phyloP scores from a whole-genome alignment of 2,329 filamentous ascomycete species.

The Fusarium domesticum region DNA sequence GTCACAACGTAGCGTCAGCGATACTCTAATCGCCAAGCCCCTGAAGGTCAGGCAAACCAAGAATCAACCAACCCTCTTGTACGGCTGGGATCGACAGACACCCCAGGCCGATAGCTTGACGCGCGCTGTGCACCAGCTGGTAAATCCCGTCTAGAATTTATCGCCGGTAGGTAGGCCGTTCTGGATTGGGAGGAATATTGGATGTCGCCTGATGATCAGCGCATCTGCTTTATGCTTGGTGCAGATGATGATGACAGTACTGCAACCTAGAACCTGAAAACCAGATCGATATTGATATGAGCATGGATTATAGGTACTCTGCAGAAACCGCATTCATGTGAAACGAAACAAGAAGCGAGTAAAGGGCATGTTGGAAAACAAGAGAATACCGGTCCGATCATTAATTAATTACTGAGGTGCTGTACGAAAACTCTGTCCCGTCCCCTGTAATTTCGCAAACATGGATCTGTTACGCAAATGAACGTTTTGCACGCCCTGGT shows the following conservation, averaged over 20 bases:
- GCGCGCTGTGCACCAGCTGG: too few relatives aligned
- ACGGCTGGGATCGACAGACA: constrained; percentile 5
- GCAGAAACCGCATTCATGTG: background rate
- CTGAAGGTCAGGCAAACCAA: constrained; percentile 15
- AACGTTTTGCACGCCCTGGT: too few relatives aligned
- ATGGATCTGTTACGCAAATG: too few relatives aligned
- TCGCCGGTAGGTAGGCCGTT: constrained; percentile 1
- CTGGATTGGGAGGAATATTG: background rate
- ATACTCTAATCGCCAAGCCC: constrained; percentile 23
- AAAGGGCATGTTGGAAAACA: too few relatives aligned
- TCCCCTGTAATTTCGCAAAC: too few relatives aligned
- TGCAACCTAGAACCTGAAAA: background rate
- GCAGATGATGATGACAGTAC: background rate
- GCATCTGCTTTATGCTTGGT: background rate
- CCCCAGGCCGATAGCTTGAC: too few relatives aligned
- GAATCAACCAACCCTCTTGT: background rate
- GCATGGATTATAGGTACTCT: background rate
- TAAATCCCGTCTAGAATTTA: too few relatives aligned
- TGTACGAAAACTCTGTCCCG: too few relatives aligned
- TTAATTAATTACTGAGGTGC: too few relatives aligned
- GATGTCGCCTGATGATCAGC: constrained; percentile 8
- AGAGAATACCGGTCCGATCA: too few relatives aligned
- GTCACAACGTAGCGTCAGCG: constrained; percentile 21
- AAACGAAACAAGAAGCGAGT: background rate
- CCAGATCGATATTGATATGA: background rate